Percentiles rank a stretch among this genome's conserved stretches.
These are phyloP conservation scores for Dacryopinax spathularia DNA, from an alignment of 768 basidiomycete species.

Conservation along the genomic window DNA sequence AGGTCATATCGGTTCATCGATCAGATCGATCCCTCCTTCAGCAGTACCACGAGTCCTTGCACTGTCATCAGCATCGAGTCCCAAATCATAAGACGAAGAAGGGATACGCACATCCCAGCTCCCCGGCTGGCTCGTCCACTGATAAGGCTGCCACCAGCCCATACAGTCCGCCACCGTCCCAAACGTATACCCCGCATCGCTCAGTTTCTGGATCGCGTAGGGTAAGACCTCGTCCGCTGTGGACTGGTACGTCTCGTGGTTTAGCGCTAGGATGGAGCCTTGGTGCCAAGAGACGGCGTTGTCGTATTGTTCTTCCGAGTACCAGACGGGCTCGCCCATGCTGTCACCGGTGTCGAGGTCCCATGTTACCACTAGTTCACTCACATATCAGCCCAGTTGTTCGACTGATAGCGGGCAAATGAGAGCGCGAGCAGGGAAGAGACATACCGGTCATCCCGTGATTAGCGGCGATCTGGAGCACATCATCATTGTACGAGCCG, in stretches of 20 bases:
- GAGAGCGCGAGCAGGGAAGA: not conserved
- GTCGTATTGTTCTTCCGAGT: constrained; percentile 9
- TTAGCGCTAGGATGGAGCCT: constrained; percentile 14
- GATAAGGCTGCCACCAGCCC: constrained; percentile 8
- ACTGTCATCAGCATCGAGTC: not conserved
- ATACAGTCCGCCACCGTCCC: constrained; percentile 20
- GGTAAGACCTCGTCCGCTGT: constrained; percentile 15
- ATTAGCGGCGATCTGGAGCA: constrained; percentile 22
- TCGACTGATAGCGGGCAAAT: not conserved
- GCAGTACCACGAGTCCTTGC: not conserved
- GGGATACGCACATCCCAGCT: not conserved
- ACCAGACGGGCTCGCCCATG: constrained; percentile 1
- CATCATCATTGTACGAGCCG: constrained; percentile 30
- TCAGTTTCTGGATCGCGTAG: constrained; percentile 15
- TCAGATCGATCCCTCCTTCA: too few species aligned
- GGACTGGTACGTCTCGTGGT: constrained; percentile 17
- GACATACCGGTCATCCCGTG: constrained; percentile 13
- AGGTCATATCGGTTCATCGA: too few species aligned
- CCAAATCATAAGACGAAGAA: not conserved
- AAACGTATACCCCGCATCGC: constrained; percentile 16
- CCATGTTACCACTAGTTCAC: not conserved
- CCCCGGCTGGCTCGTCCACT: constrained; percentile 1
- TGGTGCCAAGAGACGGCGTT: constrained; percentile 11
- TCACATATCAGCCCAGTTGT: too few species aligned
- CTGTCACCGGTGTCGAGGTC: not conserved